phyloP scores from a whole-genome alignment of 1,284 basidiomycete species.

The Austropuccinia psidii region DNA sequence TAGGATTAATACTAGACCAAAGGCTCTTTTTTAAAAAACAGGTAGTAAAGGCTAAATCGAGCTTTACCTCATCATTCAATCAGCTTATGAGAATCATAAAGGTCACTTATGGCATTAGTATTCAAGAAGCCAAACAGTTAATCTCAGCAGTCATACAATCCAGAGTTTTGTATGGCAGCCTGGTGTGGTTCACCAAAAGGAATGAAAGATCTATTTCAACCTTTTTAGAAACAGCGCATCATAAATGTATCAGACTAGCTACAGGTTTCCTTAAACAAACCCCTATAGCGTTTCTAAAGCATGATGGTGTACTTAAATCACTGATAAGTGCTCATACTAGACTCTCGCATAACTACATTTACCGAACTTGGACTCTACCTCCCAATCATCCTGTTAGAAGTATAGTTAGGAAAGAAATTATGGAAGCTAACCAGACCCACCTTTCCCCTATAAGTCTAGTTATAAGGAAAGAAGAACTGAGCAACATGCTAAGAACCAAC shows the following conservation, averaged over 20 bases:
- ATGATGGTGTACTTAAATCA: background rate
- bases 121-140: background rate
- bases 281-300: background rate
- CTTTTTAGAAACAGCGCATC: background rate
- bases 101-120: background rate
- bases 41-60: too few species aligned
- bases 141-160: background rate
- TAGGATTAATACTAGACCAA: too few species aligned
- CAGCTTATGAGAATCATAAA: too few species aligned
- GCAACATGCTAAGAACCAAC: background rate
- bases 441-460: too few species aligned
- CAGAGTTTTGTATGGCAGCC: constrained; percentile 1
- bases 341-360: background rate
- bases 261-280: background rate
- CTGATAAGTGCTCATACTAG: background rate
- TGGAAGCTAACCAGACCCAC: too few species aligned
- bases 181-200: background rate
- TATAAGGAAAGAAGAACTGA: too few species aligned
- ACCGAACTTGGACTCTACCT: too few species aligned
- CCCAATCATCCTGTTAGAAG: too few species aligned
- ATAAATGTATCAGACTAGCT: background rate
- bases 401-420: too few species aligned
- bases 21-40: too few species aligned
- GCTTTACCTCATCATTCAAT: too few species aligned
- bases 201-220: background rate